phyloP scores from a whole-genome alignment of 1,284 basidiomycete genomes.

The Rugosomyces carneus region DNA sequence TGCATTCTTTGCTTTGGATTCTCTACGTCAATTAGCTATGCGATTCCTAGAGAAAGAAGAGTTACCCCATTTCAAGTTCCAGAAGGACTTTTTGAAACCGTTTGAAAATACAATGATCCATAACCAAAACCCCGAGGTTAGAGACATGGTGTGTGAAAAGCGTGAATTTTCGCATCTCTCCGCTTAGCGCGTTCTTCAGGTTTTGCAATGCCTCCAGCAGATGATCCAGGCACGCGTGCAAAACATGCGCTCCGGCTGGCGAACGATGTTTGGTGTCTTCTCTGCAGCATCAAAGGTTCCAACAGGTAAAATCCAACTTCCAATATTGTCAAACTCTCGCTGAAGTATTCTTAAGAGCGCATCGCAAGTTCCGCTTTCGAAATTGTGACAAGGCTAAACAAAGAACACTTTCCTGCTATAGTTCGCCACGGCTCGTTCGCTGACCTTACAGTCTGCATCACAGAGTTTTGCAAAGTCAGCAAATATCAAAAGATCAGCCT shows the following conservation, averaged over 20 bases:
- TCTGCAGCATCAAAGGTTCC: constrained; percentile 93
- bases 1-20: constrained; percentile 95
- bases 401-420: constrained; percentile 87
- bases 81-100: constrained; percentile 97
- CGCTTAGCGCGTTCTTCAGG: constrained; percentile 38
- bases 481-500: constrained; percentile 98
- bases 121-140: constrained; percentile 90
- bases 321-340: not conserved
- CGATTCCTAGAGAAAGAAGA: constrained; percentile 99
- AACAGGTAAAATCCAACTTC: constrained; percentile 51
- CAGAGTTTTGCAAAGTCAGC: constrained; percentile 98
- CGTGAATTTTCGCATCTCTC: not conserved
- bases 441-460: constrained; percentile 94
- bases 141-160: constrained; percentile 78
- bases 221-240: constrained; percentile 96
- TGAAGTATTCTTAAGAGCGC: constrained; percentile 54
- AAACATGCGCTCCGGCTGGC: constrained; percentile 97
- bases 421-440: constrained; percentile 93
- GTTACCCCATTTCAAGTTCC: constrained; percentile 97
- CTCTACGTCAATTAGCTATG: constrained; percentile 97
- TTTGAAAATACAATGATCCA: constrained; percentile 99
- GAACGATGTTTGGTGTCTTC: constrained; percentile 98
- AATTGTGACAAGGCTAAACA: constrained; percentile 88
- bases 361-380: constrained; percentile 95
- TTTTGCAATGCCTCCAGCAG: constrained; percentile 96